Evolutionary conservation across 306 rosid genomes (phyloP), one percentile per base, ranked within the genome.

Genomic region (Pterocarpus macrocarpus): DNA sequence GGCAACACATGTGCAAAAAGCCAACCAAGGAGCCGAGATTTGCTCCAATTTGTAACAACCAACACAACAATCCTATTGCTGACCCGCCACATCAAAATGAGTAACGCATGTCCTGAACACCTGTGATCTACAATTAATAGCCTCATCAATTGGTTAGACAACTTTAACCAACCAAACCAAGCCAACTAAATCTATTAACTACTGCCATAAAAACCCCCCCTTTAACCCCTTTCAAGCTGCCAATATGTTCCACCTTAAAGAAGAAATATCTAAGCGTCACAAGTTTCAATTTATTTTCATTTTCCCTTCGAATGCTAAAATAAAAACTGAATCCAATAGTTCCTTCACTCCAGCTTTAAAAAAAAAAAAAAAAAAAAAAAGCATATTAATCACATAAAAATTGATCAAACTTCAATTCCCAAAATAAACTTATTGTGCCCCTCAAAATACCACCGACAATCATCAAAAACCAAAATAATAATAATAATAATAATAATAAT

Each of bases 91-190:
- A 55, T 67, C 69, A 56, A 41, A 78, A 64, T 28, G 34, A 69
- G 70, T 44, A 76, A 41, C 45, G 32, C 35, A 41, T 64, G 10
- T 64, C 64, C 78, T n/a, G 30, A 78, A 73, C 28, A n/a, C 65
- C 16, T 62, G 47, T 73, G 76, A 65, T 79, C 73, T 57, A 75
- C 28, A 82, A 65, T 66, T 44, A 71, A 79, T 80, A 43, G 41
- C 62, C 73, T 43, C 64, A 56, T 71, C 39, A 64, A 49, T 66
- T 80, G 56, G 72, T 61, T 64, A 12, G 57, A 68, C 32, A 71
- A 72, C 50, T 52, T 57, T 36, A 73, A 69, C 82, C 58, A 65
- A 72, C 87, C 83, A 56, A 52, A 64, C 62, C 52, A 47, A 75
- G 57, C 59, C 63, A 67, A 77, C 15, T 36, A 69, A 67, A 50